Conservation (phyloP, 768 basidiomycete species). For the Strobilomyces confusus region DNA sequence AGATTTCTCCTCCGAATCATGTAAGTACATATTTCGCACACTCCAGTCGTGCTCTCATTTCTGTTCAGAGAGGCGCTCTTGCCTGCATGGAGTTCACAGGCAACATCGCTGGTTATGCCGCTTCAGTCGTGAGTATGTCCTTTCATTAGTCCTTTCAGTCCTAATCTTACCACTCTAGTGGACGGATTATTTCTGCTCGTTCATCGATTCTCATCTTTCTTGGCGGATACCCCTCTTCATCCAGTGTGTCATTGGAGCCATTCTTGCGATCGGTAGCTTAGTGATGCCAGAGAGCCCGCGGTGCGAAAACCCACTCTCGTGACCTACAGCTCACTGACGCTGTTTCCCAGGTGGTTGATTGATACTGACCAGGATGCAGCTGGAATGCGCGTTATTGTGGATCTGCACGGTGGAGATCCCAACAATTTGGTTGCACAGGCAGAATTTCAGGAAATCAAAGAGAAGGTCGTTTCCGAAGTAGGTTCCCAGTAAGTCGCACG, state of each 20-base stretch:
- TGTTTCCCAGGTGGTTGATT: slow-evolving; percentile 70
- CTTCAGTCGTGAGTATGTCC: slow-evolving; percentile 67
- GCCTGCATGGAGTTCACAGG: slow-evolving; percentile 96
- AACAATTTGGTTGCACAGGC: slow-evolving; percentile 63
- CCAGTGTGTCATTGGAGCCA: slow-evolving; percentile 81
- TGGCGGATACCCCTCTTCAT: slow-evolving; percentile 90
- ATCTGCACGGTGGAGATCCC: slow-evolving; percentile 80
- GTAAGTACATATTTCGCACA: slow-evolving; percentile 37
- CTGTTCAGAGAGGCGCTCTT: slow-evolving; percentile 71
- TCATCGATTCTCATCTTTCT: slow-evolving; percentile 76
- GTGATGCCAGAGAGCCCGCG: slow-evolving; percentile 89
- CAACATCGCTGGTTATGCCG: slow-evolving; percentile 87
- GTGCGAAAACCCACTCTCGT: slow-evolving; percentile 32
- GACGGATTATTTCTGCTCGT: slow-evolving; percentile 93
- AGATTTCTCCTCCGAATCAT: slow-evolving; percentile 91
- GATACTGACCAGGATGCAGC: slow-evolving; percentile 80
- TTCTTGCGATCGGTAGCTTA: slow-evolving; percentile 76
- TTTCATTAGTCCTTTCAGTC: neutral
- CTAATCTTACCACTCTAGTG: slow-evolving; percentile 46
- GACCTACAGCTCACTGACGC: slow-evolving; percentile 1
- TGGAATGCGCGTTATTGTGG: slow-evolving; percentile 82
- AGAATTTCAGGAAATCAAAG: slow-evolving; percentile 91
- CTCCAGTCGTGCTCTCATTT: slow-evolving; percentile 1
- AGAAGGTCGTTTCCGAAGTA: slow-evolving; percentile 68
- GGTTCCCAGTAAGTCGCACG: slow-evolving; percentile 9